Base-by-base conservation (phyloP, 2,329 filamentous ascomycete species). In the Chaetomium sp. region DNA sequence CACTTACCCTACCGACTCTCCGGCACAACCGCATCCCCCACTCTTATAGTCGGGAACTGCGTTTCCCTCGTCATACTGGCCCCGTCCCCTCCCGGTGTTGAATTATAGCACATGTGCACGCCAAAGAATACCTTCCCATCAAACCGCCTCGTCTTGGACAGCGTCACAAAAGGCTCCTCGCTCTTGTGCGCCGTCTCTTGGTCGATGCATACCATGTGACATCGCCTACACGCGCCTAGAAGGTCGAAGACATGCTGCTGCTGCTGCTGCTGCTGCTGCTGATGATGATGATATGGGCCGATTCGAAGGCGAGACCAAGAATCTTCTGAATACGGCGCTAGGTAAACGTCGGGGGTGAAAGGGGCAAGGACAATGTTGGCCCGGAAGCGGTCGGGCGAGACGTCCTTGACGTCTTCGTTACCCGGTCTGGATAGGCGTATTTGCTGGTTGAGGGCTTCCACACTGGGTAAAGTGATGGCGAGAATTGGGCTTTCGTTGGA, bases 401-500 rank as follows among this genome's bases (percentile, higher is more conserved):
- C 84, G 1, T 52, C 48, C 59, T 79, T 83, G 3, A 91, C 84
- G 1, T 52, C 48, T 59, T 79, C 82, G n/a, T 82, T 82, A 19
- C 80, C 80, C n/a, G 74, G 76, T 4, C 72, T 52, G 73, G 78
- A 10, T 8, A 14, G 11, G 8, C 35, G 43, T 63, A 97, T 94
- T 10, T 82, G 76, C 57, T 80, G 74, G 66, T 97, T 97, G 6
- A 97, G 73, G 2, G 79, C 79, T 47, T 89, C 84, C 48, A 97
- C 79, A 62, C 91, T 96, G 8, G 88, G 84, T 53, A 83, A 80
- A 19, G 89, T 90, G 54, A 97, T 86, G 47, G 89, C 81, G 0
- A 99, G 79, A 45, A 99, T 95, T 0, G 94, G 92, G 52, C 90
- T 95, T 70, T 97, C 94, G 68, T 99, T 99, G 32, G 91, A 88